phyloP scores from a whole-genome alignment of 192 early-diverging fungal genomes.

The Coemansia sp. region DNA sequence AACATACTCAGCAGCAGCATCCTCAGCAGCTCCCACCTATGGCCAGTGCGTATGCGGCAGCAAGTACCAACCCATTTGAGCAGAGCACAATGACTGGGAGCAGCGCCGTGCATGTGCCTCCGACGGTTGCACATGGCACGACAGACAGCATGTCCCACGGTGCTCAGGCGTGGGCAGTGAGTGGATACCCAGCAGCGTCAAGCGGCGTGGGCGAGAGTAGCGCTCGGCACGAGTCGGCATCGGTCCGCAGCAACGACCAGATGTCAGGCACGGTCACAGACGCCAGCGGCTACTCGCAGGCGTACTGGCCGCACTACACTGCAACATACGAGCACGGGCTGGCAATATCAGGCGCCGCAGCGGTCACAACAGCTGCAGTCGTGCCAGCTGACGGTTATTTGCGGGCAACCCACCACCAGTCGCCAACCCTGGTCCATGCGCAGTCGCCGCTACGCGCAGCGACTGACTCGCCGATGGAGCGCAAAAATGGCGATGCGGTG shows the following conservation, averaged over 20 bases:
- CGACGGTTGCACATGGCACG: slow-evolving; percentile 7
- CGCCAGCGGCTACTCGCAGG: slow-evolving; percentile 41
- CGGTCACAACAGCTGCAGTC: slow-evolving; percentile 10
- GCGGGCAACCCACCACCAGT: slow-evolving; percentile 22
- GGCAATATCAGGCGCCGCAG: slow-evolving; percentile 4
- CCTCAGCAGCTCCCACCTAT: slow-evolving; percentile 1
- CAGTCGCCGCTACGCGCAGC: slow-evolving; percentile 19
- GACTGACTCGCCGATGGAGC: slow-evolving; percentile 33
- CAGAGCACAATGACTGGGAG: slow-evolving; percentile 10
- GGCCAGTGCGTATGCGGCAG: slow-evolving; percentile 2
- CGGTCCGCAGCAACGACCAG: slow-evolving; percentile 45
- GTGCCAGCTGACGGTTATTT: slow-evolving; percentile 14
- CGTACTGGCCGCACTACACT: slow-evolving; percentile 15
- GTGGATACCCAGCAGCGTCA: slow-evolving; percentile 21
- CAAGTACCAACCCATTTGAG: slow-evolving; percentile 9
- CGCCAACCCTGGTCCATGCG: slow-evolving; percentile 26
- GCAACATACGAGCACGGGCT: neutral
- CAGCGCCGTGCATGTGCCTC: slow-evolving; percentile 7
- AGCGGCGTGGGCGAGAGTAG: slow-evolving; percentile 11
- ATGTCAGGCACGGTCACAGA: slow-evolving; percentile 43
- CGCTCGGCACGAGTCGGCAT: slow-evolving; percentile 29
- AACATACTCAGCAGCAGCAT: slow-evolving; percentile 14
- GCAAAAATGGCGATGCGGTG: slow-evolving; percentile 9
- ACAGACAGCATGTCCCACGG: slow-evolving; percentile 1
- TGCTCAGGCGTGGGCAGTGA: slow-evolving; percentile 13